Percentiles rank a stretch among this genome's conserved stretches.
These are phyloP conservation scores for Liriodendron chinense DNA, from an alignment of 164 flowering plant genomes.

Conservation along the genomic window DNA sequence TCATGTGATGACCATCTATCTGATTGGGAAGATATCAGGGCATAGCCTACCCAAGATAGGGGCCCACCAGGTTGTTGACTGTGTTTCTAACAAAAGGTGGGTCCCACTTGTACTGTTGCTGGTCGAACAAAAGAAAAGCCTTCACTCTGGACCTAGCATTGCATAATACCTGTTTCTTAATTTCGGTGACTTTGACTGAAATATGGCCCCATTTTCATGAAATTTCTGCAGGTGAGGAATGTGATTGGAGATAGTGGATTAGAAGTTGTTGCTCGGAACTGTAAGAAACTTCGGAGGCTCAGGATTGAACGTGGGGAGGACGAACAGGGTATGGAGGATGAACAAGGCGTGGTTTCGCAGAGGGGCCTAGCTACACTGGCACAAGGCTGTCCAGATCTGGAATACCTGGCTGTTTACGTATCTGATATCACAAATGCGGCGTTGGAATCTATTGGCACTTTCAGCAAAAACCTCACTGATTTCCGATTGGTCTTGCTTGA, in stretches of 20 bases:
- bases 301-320: conserved; percentile 89
- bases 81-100: too few relatives aligned
- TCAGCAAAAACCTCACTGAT: conserved; percentile 67
- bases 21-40: too few relatives aligned
- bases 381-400: conserved; percentile 71
- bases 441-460: conserved; percentile 57
- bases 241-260: conserved; percentile 79
- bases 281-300: conserved; percentile 66
- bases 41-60: too few relatives aligned
- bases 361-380: conserved; percentile 79
- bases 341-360: conserved; percentile 79
- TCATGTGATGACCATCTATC: background rate
- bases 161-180: too few relatives aligned
- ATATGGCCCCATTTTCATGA: background rate
- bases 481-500: conserved; percentile 91
- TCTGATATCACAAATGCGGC: conserved; percentile 82
- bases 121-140: background rate
- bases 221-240: conserved; percentile 51
- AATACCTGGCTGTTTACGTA: conserved; percentile 83
- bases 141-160: background rate
- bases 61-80: too few relatives aligned
- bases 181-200: background rate
- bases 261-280: conserved; percentile 54
- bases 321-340: conserved; percentile 85
- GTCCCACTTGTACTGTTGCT: background rate